Base-by-base conservation (phyloP, 2,329 filamentous ascomycete genomes). In the Neonectria ditissima region DNA sequence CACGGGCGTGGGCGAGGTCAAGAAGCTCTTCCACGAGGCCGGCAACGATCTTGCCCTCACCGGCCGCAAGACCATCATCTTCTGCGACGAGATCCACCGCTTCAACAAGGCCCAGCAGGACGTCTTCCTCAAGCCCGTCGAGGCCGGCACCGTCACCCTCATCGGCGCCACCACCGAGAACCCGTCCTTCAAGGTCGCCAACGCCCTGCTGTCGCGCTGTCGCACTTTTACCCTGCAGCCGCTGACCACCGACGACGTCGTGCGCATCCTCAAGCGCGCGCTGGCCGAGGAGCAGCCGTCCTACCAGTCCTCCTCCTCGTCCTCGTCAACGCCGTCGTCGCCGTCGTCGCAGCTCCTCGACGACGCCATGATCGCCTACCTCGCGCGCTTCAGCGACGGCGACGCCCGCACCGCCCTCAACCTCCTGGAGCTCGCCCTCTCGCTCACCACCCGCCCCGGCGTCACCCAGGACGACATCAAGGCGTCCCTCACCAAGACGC, bases 161-260 rank as follows among this genome's bases (percentile, higher is more conserved):
- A 96, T 98, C 65, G 96, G 94, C 11, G 96, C 96, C 7, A 99
- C 96, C 4, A 99, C 96, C 0, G 96, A 99, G 78, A 99, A 99
- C 70, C 96, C 96, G 0, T 95, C 91, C 4, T 98, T 98, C 83
- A 95, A 97, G 74, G 89, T 99, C 44, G 92, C 96, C 71, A 91
- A 89, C 68, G 95, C 96, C 2, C 83, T 99, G 58, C 84, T 98
- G 3, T 97, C 93, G 24, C 87, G 96, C 50, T 98, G 95, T 79
- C 87, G 96, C 28, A 97, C 93, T 0, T 98, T 99, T 72, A 97
- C 93, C 0, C 81, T 99, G 10, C 83, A 89, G 48, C 90, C 94
- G 69, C 85, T 99, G 45, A 86, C 86, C 0, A 86, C 91, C 26
- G 87, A 91, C 2, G 87, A 97, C 78, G 84, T 98, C 5, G 82